Percentiles rank a stretch among this genome's conserved stretches.
These are phyloP conservation scores for Phytopythium kandeliae DNA, from an alignment of 352 stramenopile species.

Conservation along the genomic window DNA sequence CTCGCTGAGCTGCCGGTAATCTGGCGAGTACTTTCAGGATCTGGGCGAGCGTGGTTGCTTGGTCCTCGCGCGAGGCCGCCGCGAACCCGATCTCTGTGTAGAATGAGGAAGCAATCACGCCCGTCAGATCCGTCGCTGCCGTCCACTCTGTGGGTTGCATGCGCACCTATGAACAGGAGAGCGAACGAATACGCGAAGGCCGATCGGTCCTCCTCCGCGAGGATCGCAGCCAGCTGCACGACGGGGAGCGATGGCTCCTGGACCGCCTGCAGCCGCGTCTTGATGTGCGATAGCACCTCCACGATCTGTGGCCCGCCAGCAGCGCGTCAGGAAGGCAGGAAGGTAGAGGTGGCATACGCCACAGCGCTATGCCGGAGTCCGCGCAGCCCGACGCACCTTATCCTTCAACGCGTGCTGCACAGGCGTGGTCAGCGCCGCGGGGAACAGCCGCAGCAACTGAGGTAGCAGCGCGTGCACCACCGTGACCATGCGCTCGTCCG, in stretches of 20 bases:
- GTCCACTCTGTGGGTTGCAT: no score
- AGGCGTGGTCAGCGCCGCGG: constrained; percentile 22
- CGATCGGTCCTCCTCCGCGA: constrained; percentile 31
- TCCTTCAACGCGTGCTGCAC: constrained; percentile 51
- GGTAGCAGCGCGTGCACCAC: constrained; percentile 65
- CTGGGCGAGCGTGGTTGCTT: constrained; percentile 25
- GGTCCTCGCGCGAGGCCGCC: constrained; percentile 33
- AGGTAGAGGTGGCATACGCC: no score
- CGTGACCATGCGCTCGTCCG: constrained; percentile 55
- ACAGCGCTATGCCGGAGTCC: no score
- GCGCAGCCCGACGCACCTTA: no score
- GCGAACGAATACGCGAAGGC: constrained; percentile 64
- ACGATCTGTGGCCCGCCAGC: constrained; percentile 37
- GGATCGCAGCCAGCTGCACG: constrained; percentile 31
- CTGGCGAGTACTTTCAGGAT: constrained; percentile 24
- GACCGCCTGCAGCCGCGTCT: constrained; percentile 63
- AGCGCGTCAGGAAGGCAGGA: no score
- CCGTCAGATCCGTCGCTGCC: background rate
- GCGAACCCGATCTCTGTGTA: constrained; percentile 60
- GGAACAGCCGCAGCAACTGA: constrained; percentile 62
- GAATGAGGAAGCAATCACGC: background rate
- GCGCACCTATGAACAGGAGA: constrained; percentile 67
- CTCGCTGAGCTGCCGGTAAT: constrained; percentile 37
- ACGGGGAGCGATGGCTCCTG: constrained; percentile 41
- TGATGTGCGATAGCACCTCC: constrained; percentile 66